These are phyloP conservation scores for Plasmodium reichenowi DNA, from an alignment of 169 alveolate genomes.

Conservation along the genomic window DNA sequence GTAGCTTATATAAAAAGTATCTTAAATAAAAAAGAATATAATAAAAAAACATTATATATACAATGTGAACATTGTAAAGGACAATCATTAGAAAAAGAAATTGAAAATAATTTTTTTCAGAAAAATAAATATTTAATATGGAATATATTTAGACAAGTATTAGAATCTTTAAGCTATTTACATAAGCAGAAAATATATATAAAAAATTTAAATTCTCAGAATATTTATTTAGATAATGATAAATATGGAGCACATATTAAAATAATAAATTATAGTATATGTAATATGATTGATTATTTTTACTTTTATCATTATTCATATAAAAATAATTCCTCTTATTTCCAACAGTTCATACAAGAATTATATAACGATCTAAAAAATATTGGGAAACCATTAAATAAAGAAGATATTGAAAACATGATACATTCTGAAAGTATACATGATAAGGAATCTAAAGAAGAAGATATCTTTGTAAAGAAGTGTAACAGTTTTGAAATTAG, in stretches of 20 bases:
- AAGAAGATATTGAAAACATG: not conserved
- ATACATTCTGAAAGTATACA: no score
- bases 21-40: slow-evolving; percentile 17
- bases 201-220: slow-evolving; percentile 38
- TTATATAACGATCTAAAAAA: not conserved
- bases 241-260: slow-evolving; percentile 60
- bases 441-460: not conserved
- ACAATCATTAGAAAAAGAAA: slow-evolving; percentile 45
- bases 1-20: slow-evolving; percentile 21
- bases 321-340: slow-evolving; percentile 12
- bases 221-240: slow-evolving; percentile 51
- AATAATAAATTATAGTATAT: slow-evolving; percentile 53
- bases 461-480: not conserved
- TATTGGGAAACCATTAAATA: no score
- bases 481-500: not conserved
- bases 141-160: slow-evolving; percentile 54
- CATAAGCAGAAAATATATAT: slow-evolving; percentile 46
- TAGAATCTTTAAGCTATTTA: slow-evolving; percentile 58
- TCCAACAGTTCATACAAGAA: slow-evolving; percentile 4
- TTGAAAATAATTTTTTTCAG: slow-evolving; percentile 47
- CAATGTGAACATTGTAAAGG: slow-evolving; percentile 74
- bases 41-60: slow-evolving; percentile 31
- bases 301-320: slow-evolving; percentile 50
- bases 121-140: slow-evolving; percentile 63
- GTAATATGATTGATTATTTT: slow-evolving; percentile 43